Evolutionary conservation across 768 basidiomycete species (phyloP).

Genomic region (Naematelia encephala): DNA sequence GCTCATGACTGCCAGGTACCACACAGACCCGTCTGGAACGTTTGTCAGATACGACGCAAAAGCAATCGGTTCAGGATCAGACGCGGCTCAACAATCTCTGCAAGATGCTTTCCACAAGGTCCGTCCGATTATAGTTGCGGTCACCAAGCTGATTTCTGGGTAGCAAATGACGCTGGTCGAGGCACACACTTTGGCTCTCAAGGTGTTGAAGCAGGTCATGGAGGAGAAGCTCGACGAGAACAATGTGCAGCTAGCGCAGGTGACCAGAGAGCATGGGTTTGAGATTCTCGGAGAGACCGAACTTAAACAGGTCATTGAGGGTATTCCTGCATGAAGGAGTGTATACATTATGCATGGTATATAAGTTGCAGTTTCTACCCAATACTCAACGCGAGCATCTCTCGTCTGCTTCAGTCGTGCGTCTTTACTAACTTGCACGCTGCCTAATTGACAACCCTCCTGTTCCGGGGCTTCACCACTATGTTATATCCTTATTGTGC

Average conservation of each 20-base stretch:
- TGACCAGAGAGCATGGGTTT: slow-evolving; percentile 79
- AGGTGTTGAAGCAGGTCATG: slow-evolving; percentile 97
- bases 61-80: slow-evolving; percentile 96
- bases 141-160: slow-evolving; percentile 5
- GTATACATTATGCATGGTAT: slow-evolving; percentile 15
- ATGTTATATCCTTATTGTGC: slow-evolving; percentile 7
- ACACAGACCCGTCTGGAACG: slow-evolving; percentile 97
- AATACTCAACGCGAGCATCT: background rate
- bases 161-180: slow-evolving; percentile 89
- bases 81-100: slow-evolving; percentile 93
- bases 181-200: slow-evolving; percentile 79
- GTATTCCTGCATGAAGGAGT: slow-evolving; percentile 51
- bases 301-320: slow-evolving; percentile 80
- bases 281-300: slow-evolving; percentile 77
- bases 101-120: slow-evolving; percentile 98
- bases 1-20: too few species aligned
- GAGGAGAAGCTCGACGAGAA: slow-evolving; percentile 99
- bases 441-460: too few species aligned
- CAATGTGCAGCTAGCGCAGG: slow-evolving; percentile 93
- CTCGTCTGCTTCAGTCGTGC: background rate
- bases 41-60: slow-evolving; percentile 96
- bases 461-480: too few species aligned
- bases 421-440: too few species aligned
- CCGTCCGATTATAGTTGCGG: slow-evolving; percentile 19
- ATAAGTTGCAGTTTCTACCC: background rate